phyloP scores from a whole-genome alignment of 2,329 filamentous ascomycete genomes.

The Aureobasidium sp. region DNA sequence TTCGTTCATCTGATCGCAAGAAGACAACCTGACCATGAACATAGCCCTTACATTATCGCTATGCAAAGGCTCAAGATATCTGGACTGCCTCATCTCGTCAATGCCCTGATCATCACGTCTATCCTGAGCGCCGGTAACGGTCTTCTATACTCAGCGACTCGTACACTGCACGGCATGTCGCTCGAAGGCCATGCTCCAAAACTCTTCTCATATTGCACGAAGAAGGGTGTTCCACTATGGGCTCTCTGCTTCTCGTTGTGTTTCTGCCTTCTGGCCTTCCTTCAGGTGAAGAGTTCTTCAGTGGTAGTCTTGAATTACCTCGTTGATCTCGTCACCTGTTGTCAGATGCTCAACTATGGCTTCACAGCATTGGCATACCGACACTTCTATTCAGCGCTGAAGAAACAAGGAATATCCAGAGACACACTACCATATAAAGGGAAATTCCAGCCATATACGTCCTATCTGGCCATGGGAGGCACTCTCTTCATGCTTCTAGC shows the following conservation, averaged over 20 bases:
- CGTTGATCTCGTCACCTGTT: constrained; percentile 48
- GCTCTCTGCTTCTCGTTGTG: constrained; percentile 42
- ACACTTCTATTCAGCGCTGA: constrained; percentile 42
- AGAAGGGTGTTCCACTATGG: constrained; percentile 53
- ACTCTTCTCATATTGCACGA: constrained; percentile 50
- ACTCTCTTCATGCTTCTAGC: constrained; percentile 29
- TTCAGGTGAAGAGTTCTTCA: constrained; percentile 23
- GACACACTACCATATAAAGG: constrained; percentile 40
- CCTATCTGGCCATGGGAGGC: constrained; percentile 20
- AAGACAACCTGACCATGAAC: background rate
- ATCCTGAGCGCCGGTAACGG: constrained; percentile 50
- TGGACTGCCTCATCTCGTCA: constrained; percentile 33
- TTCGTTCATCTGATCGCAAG: background rate
- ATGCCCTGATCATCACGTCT: constrained; percentile 36
- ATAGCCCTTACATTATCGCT: constrained; percentile 24
- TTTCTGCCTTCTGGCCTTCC: constrained; percentile 29
- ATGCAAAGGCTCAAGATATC: constrained; percentile 34
- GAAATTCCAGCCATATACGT: constrained; percentile 47
- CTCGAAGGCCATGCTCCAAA: constrained; percentile 45
- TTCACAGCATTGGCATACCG: constrained; percentile 48
- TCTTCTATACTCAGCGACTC: constrained; percentile 46
- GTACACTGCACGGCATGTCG: constrained; percentile 44
- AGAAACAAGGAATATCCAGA: constrained; percentile 41
- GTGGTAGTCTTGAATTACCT: constrained; percentile 30
- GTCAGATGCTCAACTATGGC: constrained; percentile 52